Evolutionary conservation across 202 grass and related monocot species (phyloP).

Genomic region (Alloteropsis angusta): DNA sequence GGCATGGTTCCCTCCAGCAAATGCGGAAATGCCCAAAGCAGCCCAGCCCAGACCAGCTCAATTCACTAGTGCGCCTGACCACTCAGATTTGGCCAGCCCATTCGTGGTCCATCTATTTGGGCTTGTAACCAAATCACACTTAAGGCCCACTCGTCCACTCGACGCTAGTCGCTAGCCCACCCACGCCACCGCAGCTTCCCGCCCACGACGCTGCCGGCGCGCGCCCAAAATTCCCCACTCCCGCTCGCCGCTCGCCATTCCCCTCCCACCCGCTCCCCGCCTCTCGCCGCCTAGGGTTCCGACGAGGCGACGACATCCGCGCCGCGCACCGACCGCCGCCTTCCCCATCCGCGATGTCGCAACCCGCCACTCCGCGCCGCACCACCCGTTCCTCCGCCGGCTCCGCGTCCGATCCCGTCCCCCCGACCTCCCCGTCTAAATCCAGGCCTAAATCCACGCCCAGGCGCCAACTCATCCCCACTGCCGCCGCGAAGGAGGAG

Average conservation of each 20-base stretch:
- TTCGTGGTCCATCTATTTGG: background rate
- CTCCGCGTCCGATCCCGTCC: background rate
- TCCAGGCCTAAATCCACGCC: constrained; percentile 19
- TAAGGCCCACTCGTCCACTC: background rate
- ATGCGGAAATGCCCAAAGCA: no score
- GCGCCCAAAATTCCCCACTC: constrained; percentile 9
- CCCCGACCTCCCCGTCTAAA: constrained; percentile 26
- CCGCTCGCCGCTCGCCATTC: background rate
- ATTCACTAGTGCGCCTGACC: no score
- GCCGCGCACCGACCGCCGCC: background rate
- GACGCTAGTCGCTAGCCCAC: background rate
- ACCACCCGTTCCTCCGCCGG: constrained; percentile 33
- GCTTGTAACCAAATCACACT: background rate
- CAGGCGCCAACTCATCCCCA: background rate
- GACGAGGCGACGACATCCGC: background rate
- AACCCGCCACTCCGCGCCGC: constrained; percentile 42
- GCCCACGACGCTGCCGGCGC: background rate
- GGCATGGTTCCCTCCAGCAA: no score
- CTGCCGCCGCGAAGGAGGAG: background rate
- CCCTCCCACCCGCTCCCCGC: background rate
- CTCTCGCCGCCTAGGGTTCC: constrained; percentile 28
- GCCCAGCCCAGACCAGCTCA: no score
- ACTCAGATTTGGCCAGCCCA: no score
- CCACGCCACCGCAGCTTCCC: background rate
- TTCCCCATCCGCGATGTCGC: constrained; percentile 20